Evolutionary conservation across 2,329 filamentous ascomycete genomes (phyloP), one percentile per base, ranked within the genome.

Genomic region (Cladosporium sp.): DNA sequence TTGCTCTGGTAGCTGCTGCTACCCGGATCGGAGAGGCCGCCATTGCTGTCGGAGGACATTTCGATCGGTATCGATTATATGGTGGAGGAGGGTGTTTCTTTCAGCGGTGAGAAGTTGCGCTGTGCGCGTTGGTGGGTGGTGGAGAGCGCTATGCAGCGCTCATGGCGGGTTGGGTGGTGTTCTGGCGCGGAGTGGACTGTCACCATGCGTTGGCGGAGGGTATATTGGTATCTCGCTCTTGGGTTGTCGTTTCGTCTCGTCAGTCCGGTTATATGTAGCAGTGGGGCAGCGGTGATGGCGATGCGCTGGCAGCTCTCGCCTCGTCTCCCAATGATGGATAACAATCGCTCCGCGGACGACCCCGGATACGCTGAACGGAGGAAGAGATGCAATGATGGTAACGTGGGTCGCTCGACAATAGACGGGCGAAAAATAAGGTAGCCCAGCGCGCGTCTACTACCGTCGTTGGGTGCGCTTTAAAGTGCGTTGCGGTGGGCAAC

Each of bases 1-100:
- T 88, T 84, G 61, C 90, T 92, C 72, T 85, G 84, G 79, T 94
- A 94, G 70, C 84, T 87, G 76, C 87, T 89, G 78, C 88, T 87
- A 75, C 91, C 91, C 59, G 91, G 85, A 70, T 89, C 84, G 70
- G 90, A 90, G 74, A 91, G 83, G 51, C 61, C 61, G n/a, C 32
- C 63, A 64, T 57, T 57, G 61, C 66, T 67, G 65, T 70, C 68
- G 65, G 69, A 67, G 41, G 73, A 73, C 74, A 75, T 77, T 64
- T 58, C 68, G 55, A 24, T 54, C 26, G 55, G 21, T 7, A 11
- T 34, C 12, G 34, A 10, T 36, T 36, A 30, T 18, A 24, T 7
- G 47, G 28, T 41, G n/a, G 30, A 26, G 38, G 32, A 34, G 38
- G 18, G 18, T n/a, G 38, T 8, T 26, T 36, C 34, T 36, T 41